Conservation (phyloP, 306 rosid genomes). For the Cicer arietinum region DNA sequence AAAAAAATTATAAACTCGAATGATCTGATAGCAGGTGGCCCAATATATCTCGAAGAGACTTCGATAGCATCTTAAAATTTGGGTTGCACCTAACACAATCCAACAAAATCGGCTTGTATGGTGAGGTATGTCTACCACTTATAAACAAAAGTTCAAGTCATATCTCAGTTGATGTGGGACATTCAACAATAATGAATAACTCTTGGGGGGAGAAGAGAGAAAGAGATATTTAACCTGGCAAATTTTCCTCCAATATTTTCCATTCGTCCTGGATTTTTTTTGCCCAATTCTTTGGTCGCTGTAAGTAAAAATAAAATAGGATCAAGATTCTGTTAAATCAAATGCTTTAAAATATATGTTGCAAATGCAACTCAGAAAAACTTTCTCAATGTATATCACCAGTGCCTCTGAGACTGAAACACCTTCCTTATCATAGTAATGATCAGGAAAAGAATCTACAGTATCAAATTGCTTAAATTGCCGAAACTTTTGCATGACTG, state of each 20-base stretch:
- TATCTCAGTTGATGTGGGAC: no score
- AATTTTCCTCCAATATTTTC: conserved; percentile 72
- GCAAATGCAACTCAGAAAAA: background rate
- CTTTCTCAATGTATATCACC: conserved; percentile 51
- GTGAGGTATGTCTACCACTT: no score
- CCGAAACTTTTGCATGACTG: conserved; percentile 36
- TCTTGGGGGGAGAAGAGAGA: background rate
- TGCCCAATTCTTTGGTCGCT: conserved; percentile 75
- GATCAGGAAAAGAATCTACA: conserved; percentile 67
- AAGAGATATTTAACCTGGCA: conserved; percentile 66
- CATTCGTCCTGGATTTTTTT: conserved; percentile 84
- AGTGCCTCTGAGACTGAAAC: conserved; percentile 46
- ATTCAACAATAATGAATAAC: background rate
- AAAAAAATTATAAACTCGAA: no score
- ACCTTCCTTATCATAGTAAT: conserved; percentile 54
- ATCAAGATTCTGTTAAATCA: conserved; percentile 30
- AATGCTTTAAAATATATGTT: conserved; percentile 24
- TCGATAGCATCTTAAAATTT: no score
- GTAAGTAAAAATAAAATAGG: conserved; percentile 19
- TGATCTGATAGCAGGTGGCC: no score
- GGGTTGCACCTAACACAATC: no score
- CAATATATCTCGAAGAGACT: no score
- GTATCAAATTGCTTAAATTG: conserved; percentile 68
- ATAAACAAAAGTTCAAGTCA: no score
- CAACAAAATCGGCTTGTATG: no score